phyloP scores from a whole-genome alignment of 2,329 filamentous ascomycete genomes.

The Coniella lustricola region DNA sequence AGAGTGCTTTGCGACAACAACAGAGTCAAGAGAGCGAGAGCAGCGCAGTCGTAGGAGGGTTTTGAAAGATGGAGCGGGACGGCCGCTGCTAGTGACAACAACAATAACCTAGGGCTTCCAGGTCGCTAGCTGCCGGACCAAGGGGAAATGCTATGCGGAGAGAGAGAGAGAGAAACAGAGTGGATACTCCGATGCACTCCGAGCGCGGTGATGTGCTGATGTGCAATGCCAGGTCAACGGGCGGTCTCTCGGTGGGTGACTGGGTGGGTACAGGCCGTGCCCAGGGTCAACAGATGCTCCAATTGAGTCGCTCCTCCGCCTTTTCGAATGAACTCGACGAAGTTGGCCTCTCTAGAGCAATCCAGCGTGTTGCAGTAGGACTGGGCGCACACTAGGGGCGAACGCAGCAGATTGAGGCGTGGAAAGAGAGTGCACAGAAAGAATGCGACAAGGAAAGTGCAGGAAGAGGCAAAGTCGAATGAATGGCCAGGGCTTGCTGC shows the following conservation, averaged over 20 bases:
- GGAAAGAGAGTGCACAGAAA: no score
- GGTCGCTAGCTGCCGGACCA: neutral
- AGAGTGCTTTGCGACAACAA: neutral
- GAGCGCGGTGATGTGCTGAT: neutral
- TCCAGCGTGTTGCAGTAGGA: no score
- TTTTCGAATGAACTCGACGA: neutral
- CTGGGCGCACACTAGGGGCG: no score
- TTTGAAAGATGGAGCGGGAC: neutral
- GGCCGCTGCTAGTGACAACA: neutral
- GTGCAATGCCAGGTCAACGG: neutral
- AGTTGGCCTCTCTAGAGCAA: no score
- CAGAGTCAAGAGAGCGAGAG: neutral
- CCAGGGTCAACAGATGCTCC: no score
- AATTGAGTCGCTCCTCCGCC: neutral
- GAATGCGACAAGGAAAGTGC: no score
- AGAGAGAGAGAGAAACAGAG: no score
- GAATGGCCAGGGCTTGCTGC: no score
- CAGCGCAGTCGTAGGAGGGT: neutral
- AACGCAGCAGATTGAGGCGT: no score
- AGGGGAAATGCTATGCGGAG: neutral
- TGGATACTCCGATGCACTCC: slow-evolving; percentile 1
- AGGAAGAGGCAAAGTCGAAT: no score
- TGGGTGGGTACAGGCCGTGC: neutral
- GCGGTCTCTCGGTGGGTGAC: no score
- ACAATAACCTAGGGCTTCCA: neutral